Evolutionary conservation across 495 filamentous ascomycete genomes (phyloP).

Genomic region (Penicillium pulvis): DNA sequence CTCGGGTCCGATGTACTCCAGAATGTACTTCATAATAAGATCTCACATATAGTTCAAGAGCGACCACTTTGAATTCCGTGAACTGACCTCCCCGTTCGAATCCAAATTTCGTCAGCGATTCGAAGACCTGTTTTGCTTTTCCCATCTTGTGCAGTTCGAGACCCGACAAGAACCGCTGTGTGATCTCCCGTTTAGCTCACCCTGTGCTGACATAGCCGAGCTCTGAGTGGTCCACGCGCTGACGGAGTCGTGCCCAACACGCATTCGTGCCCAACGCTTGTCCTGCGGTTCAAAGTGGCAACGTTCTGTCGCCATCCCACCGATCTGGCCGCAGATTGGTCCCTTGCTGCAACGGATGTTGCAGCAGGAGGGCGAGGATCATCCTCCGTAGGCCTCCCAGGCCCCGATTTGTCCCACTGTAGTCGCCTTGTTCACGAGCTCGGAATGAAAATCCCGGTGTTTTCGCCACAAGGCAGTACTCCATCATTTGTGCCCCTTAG

Average conservation of each 20-base stretch:
- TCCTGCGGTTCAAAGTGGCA: constrained; percentile 26
- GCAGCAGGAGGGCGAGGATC: constrained; percentile 5
- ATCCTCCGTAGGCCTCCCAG: constrained; percentile 1
- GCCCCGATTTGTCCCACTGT: constrained; percentile 7
- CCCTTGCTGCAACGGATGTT: constrained; percentile 2
- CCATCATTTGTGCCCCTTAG: neutral
- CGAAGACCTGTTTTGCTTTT: constrained; percentile 1
- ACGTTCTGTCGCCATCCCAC: constrained; percentile 15
- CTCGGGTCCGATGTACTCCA: neutral
- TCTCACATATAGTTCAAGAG: neutral
- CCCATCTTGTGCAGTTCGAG: constrained; percentile 9
- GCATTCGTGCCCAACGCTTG: constrained; percentile 48
- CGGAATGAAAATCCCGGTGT: neutral
- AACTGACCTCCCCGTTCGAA: neutral
- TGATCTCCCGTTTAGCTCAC: constrained; percentile 20
- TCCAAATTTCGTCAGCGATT: neutral
- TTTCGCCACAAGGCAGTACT: neutral
- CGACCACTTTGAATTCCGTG: neutral
- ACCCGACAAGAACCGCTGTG: constrained; percentile 11
- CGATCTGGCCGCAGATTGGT: constrained; percentile 23
- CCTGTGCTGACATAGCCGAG: constrained; percentile 23
- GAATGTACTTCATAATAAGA: neutral
- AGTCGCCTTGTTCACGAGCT: constrained; percentile 14
- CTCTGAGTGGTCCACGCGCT: constrained; percentile 23
- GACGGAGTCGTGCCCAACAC: constrained; percentile 41